Percentiles rank a stretch among this genome's conserved stretches.
These are phyloP conservation scores for Adenanthera pavonina DNA, from an alignment of 306 rosid genomes.

Conservation along the genomic window DNA sequence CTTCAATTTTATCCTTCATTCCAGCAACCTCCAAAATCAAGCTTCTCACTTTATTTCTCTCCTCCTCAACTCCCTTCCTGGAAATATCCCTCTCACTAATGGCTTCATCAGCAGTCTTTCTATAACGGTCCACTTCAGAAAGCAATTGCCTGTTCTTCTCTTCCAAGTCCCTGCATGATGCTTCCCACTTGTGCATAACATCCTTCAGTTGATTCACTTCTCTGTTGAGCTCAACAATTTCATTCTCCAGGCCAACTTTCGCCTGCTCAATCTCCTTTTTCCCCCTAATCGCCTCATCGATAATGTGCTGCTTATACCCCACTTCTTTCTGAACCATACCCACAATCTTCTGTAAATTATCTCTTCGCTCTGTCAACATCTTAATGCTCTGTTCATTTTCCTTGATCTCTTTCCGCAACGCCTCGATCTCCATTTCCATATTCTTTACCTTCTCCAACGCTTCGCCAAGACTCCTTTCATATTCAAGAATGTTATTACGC, in stretches of 20 bases:
- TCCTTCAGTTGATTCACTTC: slow-evolving; percentile 45
- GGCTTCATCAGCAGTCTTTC: slow-evolving; percentile 32
- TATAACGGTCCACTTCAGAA: slow-evolving; percentile 41
- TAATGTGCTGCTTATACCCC: slow-evolving; percentile 32
- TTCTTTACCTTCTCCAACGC: slow-evolving; percentile 44
- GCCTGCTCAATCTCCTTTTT: slow-evolving; percentile 52
- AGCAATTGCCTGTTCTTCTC: slow-evolving; percentile 48
- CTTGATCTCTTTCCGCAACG: slow-evolving; percentile 45
- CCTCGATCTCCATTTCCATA: slow-evolving; percentile 44
- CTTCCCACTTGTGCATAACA: slow-evolving; percentile 32
- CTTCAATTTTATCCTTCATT: slow-evolving; percentile 47
- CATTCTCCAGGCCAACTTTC: slow-evolving; percentile 41
- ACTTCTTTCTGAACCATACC: slow-evolving; percentile 40
- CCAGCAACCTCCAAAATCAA: slow-evolving; percentile 44
- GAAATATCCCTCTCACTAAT: slow-evolving; percentile 35
- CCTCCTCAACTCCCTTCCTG: slow-evolving; percentile 48
- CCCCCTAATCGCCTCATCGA: slow-evolving; percentile 42
- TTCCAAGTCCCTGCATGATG: slow-evolving; percentile 34
- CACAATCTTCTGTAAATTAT: slow-evolving; percentile 23
- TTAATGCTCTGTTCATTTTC: slow-evolving; percentile 50
- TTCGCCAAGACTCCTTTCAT: slow-evolving; percentile 46
- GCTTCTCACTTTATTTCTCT: slow-evolving; percentile 51
- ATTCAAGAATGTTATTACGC: slow-evolving; percentile 36
- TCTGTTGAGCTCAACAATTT: slow-evolving; percentile 46
- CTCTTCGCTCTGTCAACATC: slow-evolving; percentile 43